Base-by-base conservation (phyloP, 2,329 filamentous ascomycete species). In the Pseudohalonectria lignicola region DNA sequence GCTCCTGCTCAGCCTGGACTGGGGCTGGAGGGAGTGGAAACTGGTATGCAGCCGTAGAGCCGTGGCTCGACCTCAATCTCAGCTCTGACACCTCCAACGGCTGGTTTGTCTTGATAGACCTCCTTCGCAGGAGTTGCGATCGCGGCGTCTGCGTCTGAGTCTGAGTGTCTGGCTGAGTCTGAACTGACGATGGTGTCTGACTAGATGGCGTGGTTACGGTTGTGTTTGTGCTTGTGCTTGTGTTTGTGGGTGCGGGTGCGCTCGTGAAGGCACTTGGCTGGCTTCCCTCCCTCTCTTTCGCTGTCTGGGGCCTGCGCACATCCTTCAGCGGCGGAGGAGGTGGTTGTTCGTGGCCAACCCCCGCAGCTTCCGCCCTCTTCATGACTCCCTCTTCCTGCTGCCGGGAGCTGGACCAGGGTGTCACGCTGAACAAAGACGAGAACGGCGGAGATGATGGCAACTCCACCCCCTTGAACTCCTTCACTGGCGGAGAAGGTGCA, bases 51-150 rank as follows among this genome's bases (percentile, higher is more conserved):
- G 62, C 62, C 4, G 69, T 72, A 16, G 69, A 73, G 28, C 69
- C 68, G 53, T 71, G 61, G 40, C 66, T 72, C 30, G 55, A 49
- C 35, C 63, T 50, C 39, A 75, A 55, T 42, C 67, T 67, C 36
- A 75, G 61, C 40, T 66, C 62, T 8, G 67, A 53, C 4, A 74
- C 59, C 34, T 66, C 61, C 25, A 67, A 50, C 43, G 54, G 62
- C 37, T 60, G 59, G 39, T 72, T 66, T 39, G 59, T 59, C 49
- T 67, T 74, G 19, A 64, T 54, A 12, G 69, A 71, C 33, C 71
- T 64, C 37, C 71, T 61, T 40, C 63, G 62, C 70, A 69, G 74
- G 23, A 66, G 56, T 43, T 64, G 56, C n/a, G n/a, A n/a, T n/a
- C n/a, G n/a, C n/a, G n/a, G n/a, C n/a, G n/a, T n/a, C n/a, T n/a